A percentile compares a stretch with the other conserved stretches of the same genome.
phyloP scores from a whole-genome alignment of 257 asterid species.

The Cinchona pubescens region DNA sequence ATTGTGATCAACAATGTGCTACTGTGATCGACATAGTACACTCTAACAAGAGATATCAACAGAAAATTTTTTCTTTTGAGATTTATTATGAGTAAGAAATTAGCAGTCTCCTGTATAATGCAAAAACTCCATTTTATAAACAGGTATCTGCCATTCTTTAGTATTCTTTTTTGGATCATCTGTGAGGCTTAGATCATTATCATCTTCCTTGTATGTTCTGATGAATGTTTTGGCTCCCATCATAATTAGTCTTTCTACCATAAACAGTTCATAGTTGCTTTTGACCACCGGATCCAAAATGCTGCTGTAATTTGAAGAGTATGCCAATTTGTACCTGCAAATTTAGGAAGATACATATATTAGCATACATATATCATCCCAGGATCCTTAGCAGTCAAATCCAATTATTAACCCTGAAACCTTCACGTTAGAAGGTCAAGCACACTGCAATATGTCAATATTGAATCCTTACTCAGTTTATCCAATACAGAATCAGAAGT shows the following conservation, averaged over 20 bases:
- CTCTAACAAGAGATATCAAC: neutral
- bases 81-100: neutral
- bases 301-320: slow-evolving; percentile 74
- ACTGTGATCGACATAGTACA: neutral
- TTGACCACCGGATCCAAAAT: slow-evolving; percentile 69
- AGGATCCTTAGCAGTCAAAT: neutral
- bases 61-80: neutral
- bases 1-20: neutral
- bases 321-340: slow-evolving; percentile 81
- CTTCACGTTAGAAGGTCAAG: neutral
- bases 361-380: neutral
- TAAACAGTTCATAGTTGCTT: slow-evolving; percentile 84
- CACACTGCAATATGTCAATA: neutral
- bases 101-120: slow-evolving; percentile 54
- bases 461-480: neutral
- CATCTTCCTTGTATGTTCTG: slow-evolving; percentile 63
- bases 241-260: slow-evolving; percentile 80
- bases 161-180: slow-evolving; percentile 93
- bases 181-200: slow-evolving; percentile 69
- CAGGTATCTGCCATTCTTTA: slow-evolving; percentile 76
- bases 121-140: slow-evolving; percentile 66
- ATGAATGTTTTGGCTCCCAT: slow-evolving; percentile 78
- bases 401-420: neutral
- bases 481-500: neutral
- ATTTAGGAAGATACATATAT: slow-evolving; percentile 2